Conservation (phyloP, 495 filamentous ascomycete species). For the Penicillium cinerascens region DNA sequence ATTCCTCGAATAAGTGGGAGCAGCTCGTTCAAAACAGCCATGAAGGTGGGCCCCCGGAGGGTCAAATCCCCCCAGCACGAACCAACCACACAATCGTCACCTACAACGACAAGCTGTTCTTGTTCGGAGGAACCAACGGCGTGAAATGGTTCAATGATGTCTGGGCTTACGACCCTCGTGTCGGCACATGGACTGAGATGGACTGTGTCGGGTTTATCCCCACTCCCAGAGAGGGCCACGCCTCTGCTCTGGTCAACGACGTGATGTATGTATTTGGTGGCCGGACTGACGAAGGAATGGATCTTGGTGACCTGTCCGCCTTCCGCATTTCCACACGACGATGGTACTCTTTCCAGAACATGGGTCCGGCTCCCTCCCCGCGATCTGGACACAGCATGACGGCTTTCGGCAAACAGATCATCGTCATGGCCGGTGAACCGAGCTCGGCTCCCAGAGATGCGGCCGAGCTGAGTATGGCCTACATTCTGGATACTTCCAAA, state of each 20-base stretch:
- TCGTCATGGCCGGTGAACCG: slow-evolving; percentile 90
- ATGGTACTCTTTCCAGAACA: slow-evolving; percentile 99
- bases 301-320: slow-evolving; percentile 90
- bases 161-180: slow-evolving; percentile 86
- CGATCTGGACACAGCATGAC: slow-evolving; percentile 98
- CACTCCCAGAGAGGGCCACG: slow-evolving; percentile 88
- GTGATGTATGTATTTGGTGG: slow-evolving; percentile 99
- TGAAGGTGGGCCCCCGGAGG: slow-evolving; percentile 59
- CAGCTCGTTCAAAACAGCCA: slow-evolving; percentile 75
- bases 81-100: slow-evolving; percentile 94
- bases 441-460: slow-evolving; percentile 79
- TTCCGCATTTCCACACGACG: slow-evolving; percentile 88
- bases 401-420: slow-evolving; percentile 82
- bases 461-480: slow-evolving; percentile 81
- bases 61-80: slow-evolving; percentile 78
- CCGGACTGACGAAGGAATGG: slow-evolving; percentile 86
- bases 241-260: slow-evolving; percentile 86
- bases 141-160: slow-evolving; percentile 98
- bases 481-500: slow-evolving; percentile 89
- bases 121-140: slow-evolving; percentile 98
- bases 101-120: slow-evolving; percentile 88
- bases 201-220: slow-evolving; percentile 98
- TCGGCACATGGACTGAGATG: slow-evolving; percentile 77
- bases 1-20: slow-evolving; percentile 88
- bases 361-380: slow-evolving; percentile 93